phyloP scores from a whole-genome alignment of 148 eudicot species.

The Rhododendron simsii region DNA sequence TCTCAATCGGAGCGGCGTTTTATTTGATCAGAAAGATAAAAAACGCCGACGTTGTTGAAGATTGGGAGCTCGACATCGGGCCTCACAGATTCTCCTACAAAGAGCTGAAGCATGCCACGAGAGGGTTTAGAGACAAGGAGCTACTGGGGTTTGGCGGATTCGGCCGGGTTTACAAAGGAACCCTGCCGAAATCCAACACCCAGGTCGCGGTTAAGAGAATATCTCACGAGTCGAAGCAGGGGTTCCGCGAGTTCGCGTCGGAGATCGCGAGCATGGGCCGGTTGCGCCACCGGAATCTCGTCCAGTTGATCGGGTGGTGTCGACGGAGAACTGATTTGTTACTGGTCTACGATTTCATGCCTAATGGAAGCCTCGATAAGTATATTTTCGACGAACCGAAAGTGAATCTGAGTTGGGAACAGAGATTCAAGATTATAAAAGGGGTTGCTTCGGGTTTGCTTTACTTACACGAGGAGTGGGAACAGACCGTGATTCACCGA shows the following conservation, averaged over 20 bases:
- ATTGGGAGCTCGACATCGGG: slow-evolving; percentile 47
- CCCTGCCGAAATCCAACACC: slow-evolving; percentile 21
- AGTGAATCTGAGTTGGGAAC: slow-evolving; percentile 33
- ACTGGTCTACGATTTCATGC: slow-evolving; percentile 61
- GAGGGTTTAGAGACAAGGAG: slow-evolving; percentile 36
- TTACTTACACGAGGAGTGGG: slow-evolving; percentile 57
- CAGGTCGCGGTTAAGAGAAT: slow-evolving; percentile 41
- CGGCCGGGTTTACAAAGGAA: slow-evolving; percentile 43
- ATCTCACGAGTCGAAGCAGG: slow-evolving; percentile 43
- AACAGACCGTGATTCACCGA: slow-evolving; percentile 53
- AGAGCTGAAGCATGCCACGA: slow-evolving; percentile 42
- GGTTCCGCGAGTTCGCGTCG: slow-evolving; percentile 37
- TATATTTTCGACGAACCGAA: slow-evolving; percentile 25
- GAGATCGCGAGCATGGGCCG: slow-evolving; percentile 45
- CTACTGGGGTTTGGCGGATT: slow-evolving; percentile 50
- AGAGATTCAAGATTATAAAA: slow-evolving; percentile 42
- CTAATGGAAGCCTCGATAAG: slow-evolving; percentile 60
- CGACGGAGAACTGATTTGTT: slow-evolving; percentile 39
- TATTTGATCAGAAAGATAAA: slow-evolving; percentile 13
- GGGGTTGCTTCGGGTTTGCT: slow-evolving; percentile 46
- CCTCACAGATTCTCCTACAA: slow-evolving; percentile 34
- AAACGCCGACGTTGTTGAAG: slow-evolving; percentile 32
- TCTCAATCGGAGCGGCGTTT: neutral
- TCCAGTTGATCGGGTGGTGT: slow-evolving; percentile 46
- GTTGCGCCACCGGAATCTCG: slow-evolving; percentile 42